Percentiles rank a stretch among this genome's conserved stretches.
These are phyloP conservation scores for Taphrina deformans DNA, from an alignment of 1,139 yeast species.

Conservation along the genomic window DNA sequence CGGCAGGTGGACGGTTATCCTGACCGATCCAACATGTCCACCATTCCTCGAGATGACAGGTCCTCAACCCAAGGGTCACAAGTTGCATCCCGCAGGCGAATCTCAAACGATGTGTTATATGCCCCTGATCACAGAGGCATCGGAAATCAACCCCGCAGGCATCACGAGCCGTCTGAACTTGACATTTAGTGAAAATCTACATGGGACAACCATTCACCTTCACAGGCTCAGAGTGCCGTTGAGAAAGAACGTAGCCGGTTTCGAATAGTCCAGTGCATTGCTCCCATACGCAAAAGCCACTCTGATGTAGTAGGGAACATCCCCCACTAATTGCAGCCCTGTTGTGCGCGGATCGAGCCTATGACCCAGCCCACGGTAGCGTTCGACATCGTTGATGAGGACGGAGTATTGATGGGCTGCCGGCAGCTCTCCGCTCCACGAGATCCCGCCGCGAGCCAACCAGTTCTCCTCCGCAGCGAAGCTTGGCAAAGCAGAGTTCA, in stretches of 20 bases:
- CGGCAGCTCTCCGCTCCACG: slow-evolving; percentile 49
- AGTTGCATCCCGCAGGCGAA: too few species aligned
- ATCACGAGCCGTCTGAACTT: too few species aligned
- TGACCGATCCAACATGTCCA: not conserved
- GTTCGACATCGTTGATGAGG: slow-evolving; percentile 75
- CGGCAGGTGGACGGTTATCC: not conserved
- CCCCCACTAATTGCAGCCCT: slow-evolving; percentile 7
- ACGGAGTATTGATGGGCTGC: slow-evolving; percentile 49
- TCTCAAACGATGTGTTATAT: not conserved
- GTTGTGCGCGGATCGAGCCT: slow-evolving; percentile 36
- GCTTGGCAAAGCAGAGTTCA: slow-evolving; percentile 38
- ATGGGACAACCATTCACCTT: not conserved
- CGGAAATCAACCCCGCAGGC: too few species aligned
- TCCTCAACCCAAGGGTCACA: not conserved
- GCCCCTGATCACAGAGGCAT: too few species aligned
- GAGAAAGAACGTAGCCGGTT: slow-evolving; percentile 37
- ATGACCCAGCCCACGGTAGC: slow-evolving; percentile 55
- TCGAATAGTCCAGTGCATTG: slow-evolving; percentile 36
- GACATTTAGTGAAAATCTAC: too few species aligned
- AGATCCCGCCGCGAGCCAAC: not conserved
- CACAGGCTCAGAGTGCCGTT: slow-evolving; percentile 30
- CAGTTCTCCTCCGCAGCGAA: slow-evolving; percentile 30
- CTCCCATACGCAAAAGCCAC: slow-evolving; percentile 28
- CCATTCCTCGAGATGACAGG: not conserved
- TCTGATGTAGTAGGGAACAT: slow-evolving; percentile 34